Conservation (phyloP, 495 filamentous ascomycete species). For the Filosporella fistucella region DNA sequence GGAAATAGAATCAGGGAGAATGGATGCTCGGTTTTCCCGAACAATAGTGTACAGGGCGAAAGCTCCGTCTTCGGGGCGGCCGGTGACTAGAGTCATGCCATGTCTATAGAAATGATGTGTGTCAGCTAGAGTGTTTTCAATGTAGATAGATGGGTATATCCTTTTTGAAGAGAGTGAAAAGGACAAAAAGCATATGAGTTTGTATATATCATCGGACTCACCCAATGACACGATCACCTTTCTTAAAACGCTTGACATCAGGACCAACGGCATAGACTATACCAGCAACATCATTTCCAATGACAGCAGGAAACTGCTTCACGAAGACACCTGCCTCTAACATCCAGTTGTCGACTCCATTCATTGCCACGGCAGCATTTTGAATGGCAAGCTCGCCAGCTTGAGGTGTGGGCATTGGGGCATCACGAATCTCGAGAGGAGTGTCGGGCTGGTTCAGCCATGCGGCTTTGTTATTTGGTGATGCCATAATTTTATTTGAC, state of each 20-base stretch:
- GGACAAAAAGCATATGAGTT: not conserved
- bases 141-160: too few species aligned
- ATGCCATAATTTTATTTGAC: too few species aligned
- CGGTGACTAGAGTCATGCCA: slow-evolving; percentile 33
- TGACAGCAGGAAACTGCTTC: slow-evolving; percentile 40
- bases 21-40: slow-evolving; percentile 26
- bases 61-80: slow-evolving; percentile 27
- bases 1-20: slow-evolving; percentile 28
- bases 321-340: slow-evolving; percentile 24
- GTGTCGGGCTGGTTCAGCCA: slow-evolving; percentile 29
- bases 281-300: slow-evolving; percentile 53
- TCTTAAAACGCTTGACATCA: slow-evolving; percentile 36
- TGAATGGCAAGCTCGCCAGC: slow-evolving; percentile 6
- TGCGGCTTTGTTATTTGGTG: slow-evolving; percentile 35
- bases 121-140: too few species aligned
- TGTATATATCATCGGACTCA: slow-evolving; percentile 5
- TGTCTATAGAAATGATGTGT: slow-evolving; percentile 28
- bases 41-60: slow-evolving; percentile 23
- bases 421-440: slow-evolving; percentile 30
- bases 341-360: slow-evolving; percentile 12
- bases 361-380: slow-evolving; percentile 14
- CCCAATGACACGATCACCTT: slow-evolving; percentile 41
- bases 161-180: not conserved
- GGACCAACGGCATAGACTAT: slow-evolving; percentile 43
- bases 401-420: slow-evolving; percentile 19